Evolutionary conservation across 2,329 filamentous ascomycete genomes (phyloP), one percentile per base, ranked within the genome.

Genomic region (Ustilaginoidea virens): DNA sequence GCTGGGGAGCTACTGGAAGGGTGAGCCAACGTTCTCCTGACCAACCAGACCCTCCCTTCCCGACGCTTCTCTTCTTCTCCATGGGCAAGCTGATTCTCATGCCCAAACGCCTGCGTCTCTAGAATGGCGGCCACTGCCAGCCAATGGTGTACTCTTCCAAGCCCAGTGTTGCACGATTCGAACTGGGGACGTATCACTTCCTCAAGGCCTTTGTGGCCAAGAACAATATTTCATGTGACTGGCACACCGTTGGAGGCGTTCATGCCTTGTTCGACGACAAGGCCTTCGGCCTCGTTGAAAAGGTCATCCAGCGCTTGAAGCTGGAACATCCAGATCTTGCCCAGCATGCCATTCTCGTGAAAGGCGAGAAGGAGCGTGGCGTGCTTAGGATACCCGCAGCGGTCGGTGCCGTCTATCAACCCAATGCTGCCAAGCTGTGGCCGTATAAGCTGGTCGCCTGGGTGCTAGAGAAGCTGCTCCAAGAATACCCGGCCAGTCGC

Each of bases 361-460:
- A 45, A 0, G 42, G 49, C 11, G 39, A 47, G 8, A 41, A 43
- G 17, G 49, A 52, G 32, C 53, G 81, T 4, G 54, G 51, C 17
- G 52, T 53, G 19, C 59, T 80, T 15, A 58, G 72, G 4, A 52
- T 77, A 2, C 62, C 66, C 0, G 48, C 49, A 6, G 74, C 72
- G 5, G 45, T 63, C 6, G 80, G 74, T 3, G 78, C 73, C 5
- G 62, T 83, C 4, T 55, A 76, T 11, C 76, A 76, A 36, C 56
- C 58, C 23, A 56, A 69, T 23, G 80, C 80, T 0, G 79, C 74
- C 0, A 72, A 71, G 39, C 47, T 82, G 25, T 86, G 79, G 79
- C 83, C 83, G 0, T 92, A 92, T 51, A 92, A 90, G 53, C 66
- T 92, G 12, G 74, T 92, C 2, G 60, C 72, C 1, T 77, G 73